Base-by-base conservation (phyloP, 345 rosid genomes). In the Orychophragmus violaceus region DNA sequence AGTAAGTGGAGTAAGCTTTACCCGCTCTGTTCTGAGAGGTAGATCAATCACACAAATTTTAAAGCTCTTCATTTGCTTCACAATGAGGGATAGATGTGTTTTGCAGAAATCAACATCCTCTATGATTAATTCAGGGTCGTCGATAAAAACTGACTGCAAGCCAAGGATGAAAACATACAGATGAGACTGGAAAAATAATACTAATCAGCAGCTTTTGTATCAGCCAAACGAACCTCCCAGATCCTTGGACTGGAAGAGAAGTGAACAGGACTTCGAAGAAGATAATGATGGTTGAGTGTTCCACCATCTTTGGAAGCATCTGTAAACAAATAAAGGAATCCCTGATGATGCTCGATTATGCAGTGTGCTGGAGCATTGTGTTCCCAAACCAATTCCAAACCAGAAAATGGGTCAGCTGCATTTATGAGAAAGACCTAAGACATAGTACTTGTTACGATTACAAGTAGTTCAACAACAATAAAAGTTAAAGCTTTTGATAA, bases 21-120 rank as follows among this genome's bases (percentile, higher is more conserved):
- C 97, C 89, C 69, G 81, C 72, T 78, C 78, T 73, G 58, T 56
- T 44, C 78, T 81, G 69, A 88, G 77, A 46, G 97, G 95, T 72
- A 87, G 81, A 67, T 83, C 79, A 64, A 90, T 86, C 19, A 90
- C 83, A 82, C 96, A 88, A 49, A 94, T 78, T 68, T 77, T 82
- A 58, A 68, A 74, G 54, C 69, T 75, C 69, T 77, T 68, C 55
- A 77, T 84, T 71, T 94, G 84, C 77, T 85, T 80, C 50, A 86
- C 56, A 64, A 87, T 79, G 56, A 88, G 74, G 25, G 65, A 84
- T 76, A 90, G 19, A 71, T 88, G 91, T 49, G 89, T 87, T 33
- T 81, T 75, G 74, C 93, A 82, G 83, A 94, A 90, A 81, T 94
- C 96, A 78, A 84, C 93, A 79, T 94, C 97, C 75, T 87, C 91